phyloP scores from a whole-genome alignment of 345 rosid species.

The Corymbia maculata region DNA sequence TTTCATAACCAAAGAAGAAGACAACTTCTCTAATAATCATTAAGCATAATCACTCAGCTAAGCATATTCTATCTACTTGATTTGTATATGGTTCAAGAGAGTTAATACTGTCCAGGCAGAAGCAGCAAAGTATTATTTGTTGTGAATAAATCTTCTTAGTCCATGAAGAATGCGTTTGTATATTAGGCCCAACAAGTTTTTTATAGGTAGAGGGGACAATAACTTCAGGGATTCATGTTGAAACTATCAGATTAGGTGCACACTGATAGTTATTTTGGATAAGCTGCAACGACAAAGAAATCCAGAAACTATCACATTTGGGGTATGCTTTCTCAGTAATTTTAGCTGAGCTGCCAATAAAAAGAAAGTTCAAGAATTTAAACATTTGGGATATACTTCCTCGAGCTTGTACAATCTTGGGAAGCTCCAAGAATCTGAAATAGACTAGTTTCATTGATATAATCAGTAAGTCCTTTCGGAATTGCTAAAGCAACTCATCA shows the following conservation, averaged over 20 bases:
- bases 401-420: too few relatives aligned
- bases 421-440: too few relatives aligned
- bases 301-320: too few relatives aligned
- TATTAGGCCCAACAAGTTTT: neutral
- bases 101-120: neutral
- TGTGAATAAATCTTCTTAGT: neutral
- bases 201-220: neutral
- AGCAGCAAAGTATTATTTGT: neutral
- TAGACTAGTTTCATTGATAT: too few relatives aligned
- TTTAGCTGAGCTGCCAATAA: too few relatives aligned
- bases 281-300: too few relatives aligned
- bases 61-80: neutral
- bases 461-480: too few relatives aligned
- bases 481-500: too few relatives aligned
- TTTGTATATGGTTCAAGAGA: neutral
- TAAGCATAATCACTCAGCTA: neutral
- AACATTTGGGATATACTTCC: too few relatives aligned
- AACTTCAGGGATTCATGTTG: neutral
- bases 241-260: neutral
- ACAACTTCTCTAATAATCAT: neutral
- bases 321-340: too few relatives aligned
- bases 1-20: neutral
- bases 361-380: too few relatives aligned
- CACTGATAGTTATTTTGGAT: too few relatives aligned
- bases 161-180: neutral